Evolutionary conservation across 2,329 filamentous ascomycete species (phyloP), one percentile per base, ranked within the genome.

Genomic region (Aspergillus vadensis): DNA sequence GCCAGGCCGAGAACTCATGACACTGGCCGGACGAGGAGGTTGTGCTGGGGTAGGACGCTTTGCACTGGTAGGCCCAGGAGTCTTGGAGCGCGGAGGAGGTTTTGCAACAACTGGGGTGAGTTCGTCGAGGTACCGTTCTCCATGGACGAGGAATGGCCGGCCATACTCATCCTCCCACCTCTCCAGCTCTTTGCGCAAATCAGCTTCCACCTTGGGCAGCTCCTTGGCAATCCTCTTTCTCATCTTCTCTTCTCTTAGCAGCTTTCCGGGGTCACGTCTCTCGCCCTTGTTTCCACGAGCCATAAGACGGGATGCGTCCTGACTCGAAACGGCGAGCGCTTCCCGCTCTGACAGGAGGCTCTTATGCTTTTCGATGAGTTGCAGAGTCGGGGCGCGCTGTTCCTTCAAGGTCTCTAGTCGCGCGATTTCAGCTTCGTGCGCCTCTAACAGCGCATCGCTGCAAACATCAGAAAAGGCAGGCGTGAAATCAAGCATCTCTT

Each of bases 401-500:
- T 97, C 92, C 71, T 85, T 90, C 38, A 99, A 81, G 2, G 87
- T 82, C 74, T 97, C 91, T 0, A 99, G 82, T 21, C 93, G 87
- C 6, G 82, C 80, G 65, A 99, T 93, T 73, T 99, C 96, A 19
- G 89, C 88, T 80, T 99, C 95, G 71, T 99, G 96, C 0, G 95
- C 93, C 66, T 96, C 93, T 0, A 99, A 85, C 9, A 99, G 84
- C 4, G 95, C 95, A 74, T 99, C 95, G 69, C 92, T 97, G 78
- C 96, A 97, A 19, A 97, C 94, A 73, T 98, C 95, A 10, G 92
- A 96, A 74, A 98, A 98, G 44, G 93, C 95, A 0, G 96, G 95
- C 0, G 93, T 95, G 69, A 99, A 99, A 67, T 97, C 93, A 59
- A 98, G 86, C 93, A 98, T 98, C 79, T 99, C 95, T 71, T 99